These are phyloP conservation scores for Plectosphaerella plurivora DNA, from an alignment of 2,329 filamentous ascomycete species.

Conservation along the genomic window DNA sequence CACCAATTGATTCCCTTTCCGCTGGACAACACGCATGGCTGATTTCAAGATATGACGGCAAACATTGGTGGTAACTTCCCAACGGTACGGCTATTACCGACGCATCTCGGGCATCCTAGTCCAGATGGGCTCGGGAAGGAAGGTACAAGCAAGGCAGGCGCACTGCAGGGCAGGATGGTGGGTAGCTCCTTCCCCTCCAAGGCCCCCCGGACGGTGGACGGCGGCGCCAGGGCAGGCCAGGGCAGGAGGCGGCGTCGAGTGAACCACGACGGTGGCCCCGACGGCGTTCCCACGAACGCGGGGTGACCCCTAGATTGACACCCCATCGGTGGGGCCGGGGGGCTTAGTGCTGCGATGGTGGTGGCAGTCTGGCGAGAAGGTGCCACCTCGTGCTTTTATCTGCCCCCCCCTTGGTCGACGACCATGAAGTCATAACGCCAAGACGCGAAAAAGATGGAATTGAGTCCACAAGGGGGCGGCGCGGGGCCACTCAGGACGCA, in stretches of 20 bases:
- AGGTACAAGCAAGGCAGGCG: constrained; percentile 2
- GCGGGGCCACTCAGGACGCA: constrained; percentile 1
- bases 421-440: constrained; percentile 14
- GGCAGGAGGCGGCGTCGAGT: neutral
- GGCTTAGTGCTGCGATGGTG: neutral
- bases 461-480: constrained; percentile 1
- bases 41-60: too few relatives aligned
- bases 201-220: neutral
- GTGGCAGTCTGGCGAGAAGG: neutral
- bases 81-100: too few relatives aligned
- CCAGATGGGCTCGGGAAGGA: neutral
- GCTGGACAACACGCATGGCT: too few relatives aligned
- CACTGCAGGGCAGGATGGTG: neutral
- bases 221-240: neutral
- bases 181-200: neutral
- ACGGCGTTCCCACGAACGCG: neutral
- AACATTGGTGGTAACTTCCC: too few relatives aligned
- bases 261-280: neutral
- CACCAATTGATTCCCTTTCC: too few relatives aligned
- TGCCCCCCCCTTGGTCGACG: neutral
- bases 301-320: neutral
- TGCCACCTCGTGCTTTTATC: neutral
- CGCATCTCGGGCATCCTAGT: too few relatives aligned
- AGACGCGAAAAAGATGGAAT: constrained; percentile 5
- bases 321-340: neutral